phyloP scores from a whole-genome alignment of 257 asterid genomes.

The Salvia splendens region DNA sequence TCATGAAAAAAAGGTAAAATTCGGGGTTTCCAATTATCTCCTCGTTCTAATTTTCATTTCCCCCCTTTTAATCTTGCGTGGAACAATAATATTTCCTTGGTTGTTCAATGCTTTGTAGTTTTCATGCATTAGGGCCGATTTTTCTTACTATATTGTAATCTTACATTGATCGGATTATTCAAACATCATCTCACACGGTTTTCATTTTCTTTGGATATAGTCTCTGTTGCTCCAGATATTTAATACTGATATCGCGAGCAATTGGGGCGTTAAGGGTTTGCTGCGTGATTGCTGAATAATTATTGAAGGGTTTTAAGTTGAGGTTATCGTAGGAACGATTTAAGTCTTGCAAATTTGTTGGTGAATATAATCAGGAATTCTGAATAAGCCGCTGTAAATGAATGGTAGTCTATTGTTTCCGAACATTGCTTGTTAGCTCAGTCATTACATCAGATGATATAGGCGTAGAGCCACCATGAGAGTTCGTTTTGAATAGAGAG shows the following conservation, averaged over 20 bases:
- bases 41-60: neutral
- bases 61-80: neutral
- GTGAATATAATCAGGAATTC: neutral
- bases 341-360: neutral
- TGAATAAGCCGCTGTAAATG: neutral
- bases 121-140: neutral
- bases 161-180: slow-evolving; percentile 11
- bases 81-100: neutral
- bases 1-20: slow-evolving; percentile 25
- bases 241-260: slow-evolving; percentile 15
- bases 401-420: slow-evolving; percentile 11
- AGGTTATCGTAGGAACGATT: slow-evolving; percentile 1
- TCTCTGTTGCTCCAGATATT: slow-evolving; percentile 23
- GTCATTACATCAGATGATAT: slow-evolving; percentile 16
- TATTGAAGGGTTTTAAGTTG: slow-evolving; percentile 16
- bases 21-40: neutral
- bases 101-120: slow-evolving; percentile 1
- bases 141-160: neutral
- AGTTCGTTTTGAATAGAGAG: neutral
- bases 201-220: slow-evolving; percentile 18
- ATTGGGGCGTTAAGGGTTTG: slow-evolving; percentile 16
- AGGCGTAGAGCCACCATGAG: slow-evolving; percentile 19
- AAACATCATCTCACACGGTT: slow-evolving; percentile 17
- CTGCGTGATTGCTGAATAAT: slow-evolving; percentile 24
- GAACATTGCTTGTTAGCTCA: slow-evolving; percentile 24